phyloP scores from a whole-genome alignment of 345 rosid species.

The Boechera divaricarpa region DNA sequence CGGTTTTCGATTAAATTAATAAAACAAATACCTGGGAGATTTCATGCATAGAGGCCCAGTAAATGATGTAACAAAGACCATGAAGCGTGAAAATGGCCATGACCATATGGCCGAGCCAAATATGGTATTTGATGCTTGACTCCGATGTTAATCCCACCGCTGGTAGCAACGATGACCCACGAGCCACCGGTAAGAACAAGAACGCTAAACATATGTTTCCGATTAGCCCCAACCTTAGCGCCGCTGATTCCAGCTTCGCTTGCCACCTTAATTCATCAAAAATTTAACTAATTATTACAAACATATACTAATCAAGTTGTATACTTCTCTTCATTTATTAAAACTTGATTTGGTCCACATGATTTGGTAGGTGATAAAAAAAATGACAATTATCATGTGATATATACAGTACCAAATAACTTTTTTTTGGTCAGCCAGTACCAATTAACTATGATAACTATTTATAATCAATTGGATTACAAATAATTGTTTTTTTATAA shows the following conservation, averaged over 20 bases:
- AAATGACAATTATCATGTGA: background rate
- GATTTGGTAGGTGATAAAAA: background rate
- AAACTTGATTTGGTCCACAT: background rate
- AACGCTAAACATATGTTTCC: constrained; percentile 73
- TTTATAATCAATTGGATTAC: background rate
- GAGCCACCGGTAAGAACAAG: constrained; percentile 81
- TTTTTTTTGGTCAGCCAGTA: no score
- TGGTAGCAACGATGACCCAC: constrained; percentile 76
- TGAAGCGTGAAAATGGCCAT: constrained; percentile 68
- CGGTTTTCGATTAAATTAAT: background rate
- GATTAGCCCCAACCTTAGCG: constrained; percentile 52
- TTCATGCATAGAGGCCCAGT: constrained; percentile 51
- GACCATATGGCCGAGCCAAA: constrained; percentile 84
- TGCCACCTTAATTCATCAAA: constrained; percentile 60
- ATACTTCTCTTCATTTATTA: background rate
- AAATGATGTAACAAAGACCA: constrained; percentile 60
- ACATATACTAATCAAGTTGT: background rate
- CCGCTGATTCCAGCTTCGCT: constrained; percentile 48
- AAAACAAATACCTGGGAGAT: constrained; percentile 54
- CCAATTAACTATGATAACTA: background rate
- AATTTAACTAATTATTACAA: background rate
- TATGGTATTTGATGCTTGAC: constrained; percentile 86
- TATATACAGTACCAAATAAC: background rate
- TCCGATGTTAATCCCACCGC: constrained; percentile 79
- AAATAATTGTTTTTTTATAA: no score